Base-by-base conservation (phyloP, 345 rosid genomes). In the Erysimum cheiranthoides region DNA sequence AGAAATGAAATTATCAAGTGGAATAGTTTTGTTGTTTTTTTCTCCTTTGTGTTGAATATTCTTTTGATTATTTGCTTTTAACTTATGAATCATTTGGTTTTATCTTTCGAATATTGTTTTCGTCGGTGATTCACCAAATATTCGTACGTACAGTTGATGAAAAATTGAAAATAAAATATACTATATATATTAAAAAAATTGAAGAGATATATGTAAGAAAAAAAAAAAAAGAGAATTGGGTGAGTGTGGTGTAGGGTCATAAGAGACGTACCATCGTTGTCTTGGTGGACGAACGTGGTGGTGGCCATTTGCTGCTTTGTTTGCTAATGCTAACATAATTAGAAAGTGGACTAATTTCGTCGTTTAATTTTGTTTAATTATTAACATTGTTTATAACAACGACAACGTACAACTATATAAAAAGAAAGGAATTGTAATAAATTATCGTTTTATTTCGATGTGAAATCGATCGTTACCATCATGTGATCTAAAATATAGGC, bases 261-360 rank as follows among this genome's bases (percentile, higher is more conserved):
- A 35, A 65, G 57, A 57, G 68, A 77, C 61, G 80, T 71, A 77
- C 68, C 62, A 78, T 78, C 77, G 71, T 78, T 78, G 77, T 66
- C 81, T 43, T 14, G 60, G 3, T 7, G 49, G 68, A 52, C 16
- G 45, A 51, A 61, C 57, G 70, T 42, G 76, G 76, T 77, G 75
- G 73, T 71, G 67, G 34, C 68, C 77, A 78, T 63, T 65, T 70
- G 35, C 30, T 71, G 63, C 42, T 71, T 71, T 71, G 68, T 71
- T 57, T 77, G 40, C 53, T 71, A 39, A 38, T 72, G 64, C 62
- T 39, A 49, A 71, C 64, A 66, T 72, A 49, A 59, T 78, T 65
- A 72, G 73, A 57, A 71, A 72, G 63, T 71, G 58, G 64, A 72
- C 76, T 77, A 46, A 63, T 71, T 64, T 36, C 5, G 9, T 43